Percentiles rank a stretch among this genome's conserved stretches.
Evolutionary conservation across 2,329 filamentous ascomycete species (phyloP).

Genomic region (Didymella segeticola): DNA sequence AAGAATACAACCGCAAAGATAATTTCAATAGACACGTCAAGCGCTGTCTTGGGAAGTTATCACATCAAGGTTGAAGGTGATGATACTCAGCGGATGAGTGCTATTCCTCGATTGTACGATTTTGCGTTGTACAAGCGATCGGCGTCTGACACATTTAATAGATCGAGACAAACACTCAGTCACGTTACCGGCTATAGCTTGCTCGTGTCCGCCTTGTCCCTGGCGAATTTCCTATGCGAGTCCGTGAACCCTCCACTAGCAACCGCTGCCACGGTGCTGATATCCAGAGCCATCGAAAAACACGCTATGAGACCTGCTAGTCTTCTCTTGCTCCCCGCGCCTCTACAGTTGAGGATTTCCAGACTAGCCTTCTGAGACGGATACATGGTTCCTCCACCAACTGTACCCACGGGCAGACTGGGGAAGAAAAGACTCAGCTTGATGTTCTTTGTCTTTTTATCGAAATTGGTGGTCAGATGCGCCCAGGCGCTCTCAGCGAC

Average conservation of each 20-base stretch:
- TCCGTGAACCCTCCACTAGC: constrained; percentile 9
- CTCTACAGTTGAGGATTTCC: constrained; percentile 2
- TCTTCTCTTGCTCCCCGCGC: neutral
- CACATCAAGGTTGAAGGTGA: too few relatives aligned
- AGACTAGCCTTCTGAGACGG: constrained; percentile 3
- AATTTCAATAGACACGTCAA: too few relatives aligned
- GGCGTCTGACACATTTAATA: too few relatives aligned
- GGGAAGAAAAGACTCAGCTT: constrained; percentile 8
- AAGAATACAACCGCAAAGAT: too few relatives aligned
- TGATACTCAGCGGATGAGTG: too few relatives aligned
- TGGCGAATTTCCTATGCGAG: constrained; percentile 3
- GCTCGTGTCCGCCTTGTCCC: neutral
- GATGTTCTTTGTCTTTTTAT: neutral
- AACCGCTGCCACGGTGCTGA: constrained; percentile 5
- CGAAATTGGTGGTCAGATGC: neutral
- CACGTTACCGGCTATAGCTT: neutral
- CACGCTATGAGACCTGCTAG: constrained; percentile 7
- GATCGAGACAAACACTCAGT: too few relatives aligned
- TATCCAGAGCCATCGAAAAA: constrained; percentile 7
- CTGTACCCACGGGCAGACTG: constrained; percentile 3
- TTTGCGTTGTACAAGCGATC: too few relatives aligned
- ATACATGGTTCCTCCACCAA: constrained; percentile 9
- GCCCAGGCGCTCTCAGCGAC: constrained; percentile 6
- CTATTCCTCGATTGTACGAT: too few relatives aligned
- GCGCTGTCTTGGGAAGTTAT: too few relatives aligned